These are phyloP conservation scores for Pythium chondricola DNA, from an alignment of 352 stramenopile species.

Conservation along the genomic window DNA sequence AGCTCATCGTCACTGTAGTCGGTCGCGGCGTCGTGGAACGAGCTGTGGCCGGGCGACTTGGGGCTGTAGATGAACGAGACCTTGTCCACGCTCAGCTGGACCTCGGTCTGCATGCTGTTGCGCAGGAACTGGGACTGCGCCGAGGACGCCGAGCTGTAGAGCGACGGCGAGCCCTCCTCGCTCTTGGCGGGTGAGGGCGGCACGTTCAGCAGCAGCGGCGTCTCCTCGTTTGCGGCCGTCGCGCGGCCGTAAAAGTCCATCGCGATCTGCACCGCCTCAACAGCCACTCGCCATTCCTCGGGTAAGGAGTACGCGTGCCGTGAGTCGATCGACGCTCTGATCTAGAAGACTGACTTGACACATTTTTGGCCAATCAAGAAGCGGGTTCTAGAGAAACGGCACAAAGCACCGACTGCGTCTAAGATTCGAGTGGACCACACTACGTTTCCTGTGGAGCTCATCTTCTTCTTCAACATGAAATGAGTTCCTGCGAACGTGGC, in stretches of 20 bases:
- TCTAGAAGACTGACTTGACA: no score
- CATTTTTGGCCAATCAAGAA: slow-evolving; percentile 6
- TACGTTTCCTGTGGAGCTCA: background rate
- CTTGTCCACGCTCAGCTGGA: slow-evolving; percentile 75
- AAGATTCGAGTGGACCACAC: background rate
- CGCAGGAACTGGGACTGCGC: slow-evolving; percentile 8
- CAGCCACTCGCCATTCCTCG: no score
- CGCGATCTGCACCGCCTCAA: no score
- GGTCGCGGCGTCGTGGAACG: slow-evolving; percentile 35
- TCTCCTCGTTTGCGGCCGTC: slow-evolving; percentile 30
- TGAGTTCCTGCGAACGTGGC: background rate
- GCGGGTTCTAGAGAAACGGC: background rate
- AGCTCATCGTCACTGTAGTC: slow-evolving; percentile 56
- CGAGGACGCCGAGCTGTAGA: slow-evolving; percentile 16
- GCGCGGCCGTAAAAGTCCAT: slow-evolving; percentile 47
- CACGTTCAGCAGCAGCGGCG: slow-evolving; percentile 27
- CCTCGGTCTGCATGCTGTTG: slow-evolving; percentile 35
- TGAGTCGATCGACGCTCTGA: no score
- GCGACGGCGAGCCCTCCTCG: slow-evolving; percentile 17
- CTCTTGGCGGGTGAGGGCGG: slow-evolving; percentile 29
- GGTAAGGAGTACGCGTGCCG: no score
- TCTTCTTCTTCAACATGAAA: background rate
- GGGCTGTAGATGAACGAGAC: slow-evolving; percentile 78
- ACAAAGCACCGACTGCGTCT: background rate
- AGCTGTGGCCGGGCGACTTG: slow-evolving; percentile 44